phyloP scores from a whole-genome alignment of 495 filamentous ascomycete genomes.

The Parmelia sp. region DNA sequence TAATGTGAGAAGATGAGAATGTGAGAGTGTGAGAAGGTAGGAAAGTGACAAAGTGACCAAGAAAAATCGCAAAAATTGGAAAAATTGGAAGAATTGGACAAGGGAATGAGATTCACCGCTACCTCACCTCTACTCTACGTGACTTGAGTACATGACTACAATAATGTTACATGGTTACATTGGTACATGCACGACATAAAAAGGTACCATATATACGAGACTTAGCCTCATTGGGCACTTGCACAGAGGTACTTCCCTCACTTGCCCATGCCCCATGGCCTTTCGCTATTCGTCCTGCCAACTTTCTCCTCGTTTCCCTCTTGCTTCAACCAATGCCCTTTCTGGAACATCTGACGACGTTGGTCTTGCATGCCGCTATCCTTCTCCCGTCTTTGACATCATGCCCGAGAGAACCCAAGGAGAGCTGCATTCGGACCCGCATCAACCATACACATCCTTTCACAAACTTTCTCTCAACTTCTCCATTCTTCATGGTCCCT shows the following conservation, averaged over 20 bases:
- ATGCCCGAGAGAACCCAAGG: not conserved
- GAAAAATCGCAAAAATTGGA: too few relatives aligned
- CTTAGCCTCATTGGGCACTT: not conserved
- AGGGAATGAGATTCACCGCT: too few relatives aligned
- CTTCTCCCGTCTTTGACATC: not conserved
- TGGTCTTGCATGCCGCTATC: not conserved
- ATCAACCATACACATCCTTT: not conserved
- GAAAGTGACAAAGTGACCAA: too few relatives aligned
- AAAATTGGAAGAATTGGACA: too few relatives aligned
- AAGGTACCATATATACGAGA: too few relatives aligned
- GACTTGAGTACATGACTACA: too few relatives aligned
- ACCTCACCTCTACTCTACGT: not conserved
- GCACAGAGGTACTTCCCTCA: too few relatives aligned
- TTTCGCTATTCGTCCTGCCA: not conserved
- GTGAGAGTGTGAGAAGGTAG: too few relatives aligned
- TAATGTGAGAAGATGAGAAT: not conserved
- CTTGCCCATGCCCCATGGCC: not conserved
- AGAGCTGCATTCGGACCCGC: not conserved
- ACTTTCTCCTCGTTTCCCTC: not conserved
- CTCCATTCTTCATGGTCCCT: not conserved
- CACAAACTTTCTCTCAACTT: not conserved
- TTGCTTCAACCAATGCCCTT: not conserved
- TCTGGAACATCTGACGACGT: not conserved
- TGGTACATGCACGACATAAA: slow-evolving; percentile 4
- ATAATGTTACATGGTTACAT: too few relatives aligned